Evolutionary conservation across 345 rosid species (phyloP).

Genomic region (Anacardium occidentale): DNA sequence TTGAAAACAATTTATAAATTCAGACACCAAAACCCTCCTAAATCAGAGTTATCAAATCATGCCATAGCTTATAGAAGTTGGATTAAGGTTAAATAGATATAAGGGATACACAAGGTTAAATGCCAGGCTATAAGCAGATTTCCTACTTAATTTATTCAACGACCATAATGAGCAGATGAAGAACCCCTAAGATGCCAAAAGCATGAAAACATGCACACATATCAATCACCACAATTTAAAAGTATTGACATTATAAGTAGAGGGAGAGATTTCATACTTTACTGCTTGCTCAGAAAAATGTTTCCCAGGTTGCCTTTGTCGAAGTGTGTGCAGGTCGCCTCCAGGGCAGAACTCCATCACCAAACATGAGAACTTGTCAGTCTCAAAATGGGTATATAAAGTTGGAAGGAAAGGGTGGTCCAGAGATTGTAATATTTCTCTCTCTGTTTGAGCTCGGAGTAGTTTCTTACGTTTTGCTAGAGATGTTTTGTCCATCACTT

Average conservation of each 20-base stretch:
- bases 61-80: background rate
- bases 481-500: slow-evolving; percentile 75
- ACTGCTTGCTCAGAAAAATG: slow-evolving; percentile 81
- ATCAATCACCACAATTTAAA: background rate
- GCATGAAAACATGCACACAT: slow-evolving; percentile 14
- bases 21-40: background rate
- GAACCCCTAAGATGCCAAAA: background rate
- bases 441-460: slow-evolving; percentile 77
- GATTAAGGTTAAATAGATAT: no score
- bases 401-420: slow-evolving; percentile 89
- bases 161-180: no score
- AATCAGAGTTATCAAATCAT: background rate
- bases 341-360: slow-evolving; percentile 91
- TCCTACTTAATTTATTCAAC: no score
- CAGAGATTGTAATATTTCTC: slow-evolving; percentile 69
- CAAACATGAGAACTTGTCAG: slow-evolving; percentile 80
- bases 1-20: background rate
- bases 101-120: no score
- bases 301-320: slow-evolving; percentile 82
- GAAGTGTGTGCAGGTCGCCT: slow-evolving; percentile 80
- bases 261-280: slow-evolving; percentile 44
- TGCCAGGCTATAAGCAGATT: no score
- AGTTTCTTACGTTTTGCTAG: slow-evolving; percentile 77
- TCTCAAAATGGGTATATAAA: slow-evolving; percentile 74
- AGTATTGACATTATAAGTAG: slow-evolving; percentile 10